phyloP scores from a whole-genome alignment of 176 grass and related monocot genomes.

The Tuctoria greenei region DNA sequence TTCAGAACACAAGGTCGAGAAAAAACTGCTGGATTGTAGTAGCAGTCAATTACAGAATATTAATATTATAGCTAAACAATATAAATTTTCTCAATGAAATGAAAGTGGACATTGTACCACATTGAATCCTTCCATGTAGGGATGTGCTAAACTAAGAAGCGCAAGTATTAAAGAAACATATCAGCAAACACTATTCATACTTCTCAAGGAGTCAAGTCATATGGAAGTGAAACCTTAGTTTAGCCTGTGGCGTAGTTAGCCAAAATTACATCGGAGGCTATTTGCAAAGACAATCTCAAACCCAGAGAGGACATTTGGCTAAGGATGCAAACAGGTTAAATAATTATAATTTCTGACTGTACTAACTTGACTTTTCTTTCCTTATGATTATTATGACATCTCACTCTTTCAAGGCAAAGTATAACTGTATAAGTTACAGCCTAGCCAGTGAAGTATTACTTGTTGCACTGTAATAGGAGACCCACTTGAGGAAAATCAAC shows the following conservation, averaged over 20 bases:
- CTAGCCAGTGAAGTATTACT: neutral
- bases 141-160: neutral
- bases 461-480: neutral
- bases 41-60: neutral
- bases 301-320: neutral
- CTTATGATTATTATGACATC: neutral
- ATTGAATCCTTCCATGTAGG: neutral
- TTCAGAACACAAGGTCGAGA: constrained; percentile 18
- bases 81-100: constrained; percentile 9
- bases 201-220: neutral
- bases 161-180: neutral
- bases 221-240: neutral
- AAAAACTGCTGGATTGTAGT: constrained; percentile 21
- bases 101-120: neutral
- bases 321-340: neutral
- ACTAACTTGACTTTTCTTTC: neutral
- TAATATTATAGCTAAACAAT: neutral
- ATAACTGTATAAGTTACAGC: neutral
- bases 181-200: neutral
- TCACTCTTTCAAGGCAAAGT: neutral
- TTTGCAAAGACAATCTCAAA: neutral
- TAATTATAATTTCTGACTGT: neutral
- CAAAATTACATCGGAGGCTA: neutral
- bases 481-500: neutral
- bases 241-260: neutral